phyloP scores from a whole-genome alignment of 805 yeast genomes.

The Cyberlindnera lachancei region DNA sequence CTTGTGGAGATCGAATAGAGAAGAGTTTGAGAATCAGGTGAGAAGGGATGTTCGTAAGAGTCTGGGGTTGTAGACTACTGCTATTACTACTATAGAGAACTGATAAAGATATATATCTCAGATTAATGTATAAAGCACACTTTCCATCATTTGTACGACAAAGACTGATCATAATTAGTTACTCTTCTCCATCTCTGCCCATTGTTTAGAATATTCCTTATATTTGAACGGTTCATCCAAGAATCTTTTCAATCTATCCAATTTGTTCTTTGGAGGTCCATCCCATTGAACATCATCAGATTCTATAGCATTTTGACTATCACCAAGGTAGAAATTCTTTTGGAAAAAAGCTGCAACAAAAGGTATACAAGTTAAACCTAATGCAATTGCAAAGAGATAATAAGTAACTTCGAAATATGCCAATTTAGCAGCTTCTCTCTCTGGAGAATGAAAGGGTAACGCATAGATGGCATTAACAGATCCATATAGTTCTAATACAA shows the following conservation, averaged over 20 bases:
- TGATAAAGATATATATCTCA: no score
- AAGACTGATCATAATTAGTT: no score
- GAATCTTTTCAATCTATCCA: slow-evolving; percentile 6
- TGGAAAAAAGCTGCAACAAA: slow-evolving; percentile 27
- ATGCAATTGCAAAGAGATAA: slow-evolving; percentile 23
- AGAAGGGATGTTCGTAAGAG: slow-evolving; percentile 60
- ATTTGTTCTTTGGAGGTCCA: slow-evolving; percentile 4
- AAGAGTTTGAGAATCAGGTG: slow-evolving; percentile 58
- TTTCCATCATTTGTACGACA: no score
- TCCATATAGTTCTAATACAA: slow-evolving; percentile 18
- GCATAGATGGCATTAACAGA: slow-evolving; percentile 18
- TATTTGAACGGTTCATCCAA: slow-evolving; percentile 9
- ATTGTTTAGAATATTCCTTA: slow-evolving; percentile 5
- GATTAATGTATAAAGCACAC: no score
- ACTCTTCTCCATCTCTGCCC: slow-evolving; percentile 5
- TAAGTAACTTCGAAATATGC: slow-evolving; percentile 27
- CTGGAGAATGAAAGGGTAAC: slow-evolving; percentile 22
- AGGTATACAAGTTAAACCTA: slow-evolving; percentile 25
- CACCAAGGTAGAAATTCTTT: slow-evolving; percentile 29
- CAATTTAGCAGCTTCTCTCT: slow-evolving; percentile 26
- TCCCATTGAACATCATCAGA: slow-evolving; percentile 11
- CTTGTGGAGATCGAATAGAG: slow-evolving; percentile 83
- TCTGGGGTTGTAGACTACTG: slow-evolving; percentile 47
- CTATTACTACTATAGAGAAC: no score
- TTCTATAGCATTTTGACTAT: slow-evolving; percentile 30